Conservation (phyloP, 2,329 filamentous ascomycete genomes). For the Colletotrichum nymphaeae region DNA sequence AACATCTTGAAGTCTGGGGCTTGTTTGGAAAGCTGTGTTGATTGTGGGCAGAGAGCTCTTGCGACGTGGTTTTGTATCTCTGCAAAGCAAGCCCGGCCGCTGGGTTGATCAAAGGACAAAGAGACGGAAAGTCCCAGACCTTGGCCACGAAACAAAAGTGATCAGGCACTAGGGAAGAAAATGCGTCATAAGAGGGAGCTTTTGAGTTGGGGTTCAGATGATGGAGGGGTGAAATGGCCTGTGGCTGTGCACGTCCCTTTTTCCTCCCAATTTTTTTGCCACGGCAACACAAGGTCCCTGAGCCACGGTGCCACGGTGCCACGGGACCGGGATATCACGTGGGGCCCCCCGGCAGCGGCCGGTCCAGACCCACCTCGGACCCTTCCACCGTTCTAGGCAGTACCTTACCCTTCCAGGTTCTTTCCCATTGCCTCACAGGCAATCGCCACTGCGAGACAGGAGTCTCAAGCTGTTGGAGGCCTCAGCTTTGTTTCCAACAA, state of each 20-base stretch:
- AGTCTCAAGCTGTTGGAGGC: not conserved
- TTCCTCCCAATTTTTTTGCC: constrained; percentile 21
- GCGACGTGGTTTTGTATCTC: constrained; percentile 27
- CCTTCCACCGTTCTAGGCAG: not conserved
- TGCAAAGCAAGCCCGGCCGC: constrained; percentile 22
- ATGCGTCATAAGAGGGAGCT: constrained; percentile 45
- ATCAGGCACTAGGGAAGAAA: constrained; percentile 33
- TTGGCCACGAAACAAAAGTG: constrained; percentile 30
- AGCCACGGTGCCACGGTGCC: constrained; percentile 20
- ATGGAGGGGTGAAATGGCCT: constrained; percentile 34
- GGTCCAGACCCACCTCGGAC: not conserved
- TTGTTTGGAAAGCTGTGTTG: constrained; percentile 15
- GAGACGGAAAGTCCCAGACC: constrained; percentile 21
- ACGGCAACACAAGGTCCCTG: constrained; percentile 28
- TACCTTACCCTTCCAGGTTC: not conserved
- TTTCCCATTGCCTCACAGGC: not conserved
- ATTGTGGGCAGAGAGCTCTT: constrained; percentile 13
- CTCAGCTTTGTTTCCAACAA: not conserved
- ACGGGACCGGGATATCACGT: constrained; percentile 18
- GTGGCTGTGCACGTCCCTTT: constrained; percentile 41
- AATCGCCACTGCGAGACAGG: not conserved
- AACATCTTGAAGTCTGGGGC: constrained; percentile 46
- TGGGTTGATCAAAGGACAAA: constrained; percentile 11
- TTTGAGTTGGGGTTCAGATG: constrained; percentile 26
- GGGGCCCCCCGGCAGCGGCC: not conserved